Base-by-base conservation (phyloP, 2,329 filamentous ascomycete species). In the Hypoxylon sp. region DNA sequence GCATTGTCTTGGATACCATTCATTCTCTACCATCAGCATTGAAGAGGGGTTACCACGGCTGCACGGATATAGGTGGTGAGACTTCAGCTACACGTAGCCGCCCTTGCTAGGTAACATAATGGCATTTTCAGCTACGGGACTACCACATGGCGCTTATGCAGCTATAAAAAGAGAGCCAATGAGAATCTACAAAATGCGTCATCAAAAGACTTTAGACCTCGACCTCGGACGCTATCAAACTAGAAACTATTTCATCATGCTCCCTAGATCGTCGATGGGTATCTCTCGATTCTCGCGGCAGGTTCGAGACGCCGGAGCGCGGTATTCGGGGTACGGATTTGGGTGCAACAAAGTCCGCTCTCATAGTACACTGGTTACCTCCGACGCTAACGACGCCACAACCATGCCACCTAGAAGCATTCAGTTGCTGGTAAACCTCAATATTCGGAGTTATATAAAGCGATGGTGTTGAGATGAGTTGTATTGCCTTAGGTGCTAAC, bases 71-170 rank as follows among this genome's bases (percentile, higher is more conserved):
- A 26, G 26, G 13, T 14, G 33, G 5, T 37, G 33, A 37, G 2
- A 13, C 33, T 37, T 37, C 33, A 11, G 33, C 33, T 37, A 11
- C 33, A 37, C 11, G 33, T 11, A 37, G 11, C 33, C 33, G 33
- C 33, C 13, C 33, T 14, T 5, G 33, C 33, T 37, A 37, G 11
- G 13, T 37, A 37, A 13, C 14, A 37, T 29, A 24, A 17, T 14
- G 42, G 22, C 42, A 47, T 47, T 4, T 19, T 47, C 42, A 47
- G 17, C 42, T 47, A 47, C 22, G 9, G 42, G 42, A 47, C 42
- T 19, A 29, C 13, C 46, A n/a, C 24, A 14, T 48, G 14, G 46
- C 46, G 46, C 46, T 48, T 48, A 48, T 29, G 46, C 24, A 24
- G 4, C 19, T 48, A 48, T 19, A 42, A 42, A 9, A 42, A 42